Evolutionary conservation across 306 rosid species (phyloP), one percentile per base, ranked within the genome.

Genomic region (Crataegus laevigata): DNA sequence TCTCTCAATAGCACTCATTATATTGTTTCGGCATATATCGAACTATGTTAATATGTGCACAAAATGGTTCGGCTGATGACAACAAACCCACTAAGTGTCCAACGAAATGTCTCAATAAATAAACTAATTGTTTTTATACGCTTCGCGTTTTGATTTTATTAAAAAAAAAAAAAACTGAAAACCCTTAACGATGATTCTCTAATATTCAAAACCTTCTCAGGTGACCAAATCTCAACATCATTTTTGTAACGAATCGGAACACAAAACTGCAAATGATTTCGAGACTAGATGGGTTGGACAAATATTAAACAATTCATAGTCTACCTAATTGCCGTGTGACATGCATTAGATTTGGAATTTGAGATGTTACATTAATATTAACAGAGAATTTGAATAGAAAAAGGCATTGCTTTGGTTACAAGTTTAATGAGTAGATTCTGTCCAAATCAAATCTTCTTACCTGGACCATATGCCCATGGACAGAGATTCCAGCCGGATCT

Each of bases 401-500:
- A 14, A 9, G 69, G 61, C 43, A 29, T 73, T 73, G 77, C 60
- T 61, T 61, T 61, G 43, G 54, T 19, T 21, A n/a, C 28, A 73
- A 61, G 45, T 47, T 73, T 45, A 32, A 73, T 73, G 30, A 73
- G 45, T 29, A 21, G 63, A 24, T 50, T 50, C 19, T 58, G 69
- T 73, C 59, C 21, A 61, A 60, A 73, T 73, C 69, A 60, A 73
- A 73, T 61, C 69, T 73, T 18, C 59, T 25, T 15, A 18, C 14
- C 40, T 38, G 55, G 32, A 58, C 25, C 0, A 8, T 19, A 17
- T 21, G 30, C 4, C 66, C 75, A 71, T 26, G 21, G n/a, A n/a
- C n/a, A n/a, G n/a, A n/a, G n/a, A n/a, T n/a, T n/a, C n/a, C n/a
- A n/a, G n/a, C n/a, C n/a, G n/a, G n/a, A n/a, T n/a, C n/a, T n/a